phyloP scores from a whole-genome alignment of 2,329 filamentous ascomycete genomes.

The Colletotrichum orbiculare region DNA sequence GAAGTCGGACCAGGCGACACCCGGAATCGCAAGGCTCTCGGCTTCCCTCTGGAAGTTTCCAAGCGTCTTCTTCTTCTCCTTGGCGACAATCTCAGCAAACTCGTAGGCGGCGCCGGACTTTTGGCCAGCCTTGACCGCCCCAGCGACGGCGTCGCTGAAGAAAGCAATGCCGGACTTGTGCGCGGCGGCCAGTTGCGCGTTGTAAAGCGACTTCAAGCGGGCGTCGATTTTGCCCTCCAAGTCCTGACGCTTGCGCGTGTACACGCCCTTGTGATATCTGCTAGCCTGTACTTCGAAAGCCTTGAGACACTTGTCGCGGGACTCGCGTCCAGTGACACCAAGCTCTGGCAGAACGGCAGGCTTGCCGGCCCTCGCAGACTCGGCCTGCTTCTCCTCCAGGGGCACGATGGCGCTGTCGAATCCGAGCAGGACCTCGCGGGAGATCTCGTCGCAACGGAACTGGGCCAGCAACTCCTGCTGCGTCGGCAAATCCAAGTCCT shows the following conservation, averaged over 20 bases:
- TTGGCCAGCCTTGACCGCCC: conserved; percentile 89
- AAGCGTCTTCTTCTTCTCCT: conserved; percentile 82
- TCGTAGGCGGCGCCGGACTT: conserved; percentile 93
- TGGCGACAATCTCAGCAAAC: conserved; percentile 91
- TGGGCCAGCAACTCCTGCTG: conserved; percentile 97
- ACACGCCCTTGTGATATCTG: conserved; percentile 96
- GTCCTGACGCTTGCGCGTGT: conserved; percentile 84
- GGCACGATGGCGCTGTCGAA: conserved; percentile 88
- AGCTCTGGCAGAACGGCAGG: conserved; percentile 79
- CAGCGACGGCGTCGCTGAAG: conserved; percentile 89
- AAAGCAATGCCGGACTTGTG: conserved; percentile 88
- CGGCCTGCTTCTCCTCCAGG: conserved; percentile 86
- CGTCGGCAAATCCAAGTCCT: conserved; percentile 94
- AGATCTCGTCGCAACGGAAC: conserved; percentile 97
- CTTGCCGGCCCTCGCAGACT: conserved; percentile 78
- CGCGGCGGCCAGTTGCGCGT: conserved; percentile 86
- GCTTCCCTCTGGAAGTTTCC: conserved; percentile 82
- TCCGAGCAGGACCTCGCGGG: conserved; percentile 83
- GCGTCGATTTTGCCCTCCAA: conserved; percentile 87
- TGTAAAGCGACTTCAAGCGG: conserved; percentile 88
- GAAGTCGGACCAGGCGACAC: conserved; percentile 89
- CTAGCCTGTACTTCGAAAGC: conserved; percentile 93
- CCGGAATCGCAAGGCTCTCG: conserved; percentile 78
- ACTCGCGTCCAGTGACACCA: conserved; percentile 76
- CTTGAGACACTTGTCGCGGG: conserved; percentile 79